Evolutionary conservation across 1,284 basidiomycete species (phyloP).

Genomic region (Malassezia vespertilionis): DNA sequence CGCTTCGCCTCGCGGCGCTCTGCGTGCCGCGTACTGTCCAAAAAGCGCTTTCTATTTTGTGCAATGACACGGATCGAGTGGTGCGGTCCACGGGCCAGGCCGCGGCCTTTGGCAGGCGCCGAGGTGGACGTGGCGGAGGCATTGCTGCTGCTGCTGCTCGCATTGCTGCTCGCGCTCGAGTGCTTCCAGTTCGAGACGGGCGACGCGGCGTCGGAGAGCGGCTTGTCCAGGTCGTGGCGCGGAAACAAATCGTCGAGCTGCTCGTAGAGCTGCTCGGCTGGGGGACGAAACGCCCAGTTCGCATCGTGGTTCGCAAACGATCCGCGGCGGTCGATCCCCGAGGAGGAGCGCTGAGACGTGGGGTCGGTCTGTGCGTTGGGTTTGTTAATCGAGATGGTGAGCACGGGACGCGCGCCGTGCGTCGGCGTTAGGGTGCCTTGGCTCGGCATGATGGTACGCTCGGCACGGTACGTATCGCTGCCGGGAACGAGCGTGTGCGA

Average conservation of each 20-base stretch:
- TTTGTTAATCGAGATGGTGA: constrained; percentile 27
- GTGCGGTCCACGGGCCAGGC: constrained; percentile 51
- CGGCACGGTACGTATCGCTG: constrained; percentile 1
- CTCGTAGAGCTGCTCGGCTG: constrained; percentile 85
- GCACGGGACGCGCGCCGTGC: constrained; percentile 27
- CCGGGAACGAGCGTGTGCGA: constrained; percentile 8
- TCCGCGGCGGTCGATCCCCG: constrained; percentile 22
- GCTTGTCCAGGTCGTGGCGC: constrained; percentile 87
- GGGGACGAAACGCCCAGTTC: constrained; percentile 61
- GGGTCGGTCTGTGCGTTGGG: not conserved
- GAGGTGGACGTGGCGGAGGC: constrained; percentile 7
- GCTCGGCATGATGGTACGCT: not conserved
- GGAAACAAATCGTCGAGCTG: constrained; percentile 91
- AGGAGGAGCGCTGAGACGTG: not conserved
- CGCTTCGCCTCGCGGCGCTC: constrained; percentile 49
- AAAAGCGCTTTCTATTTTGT: constrained; percentile 51
- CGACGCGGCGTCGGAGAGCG: constrained; percentile 69
- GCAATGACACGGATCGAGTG: constrained; percentile 89
- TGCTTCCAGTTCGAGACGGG: constrained; percentile 47
- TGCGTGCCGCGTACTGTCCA: constrained; percentile 29
- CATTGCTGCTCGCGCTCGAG: not conserved
- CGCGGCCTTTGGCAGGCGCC: constrained; percentile 1
- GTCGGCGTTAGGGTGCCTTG: not conserved
- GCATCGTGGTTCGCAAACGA: constrained; percentile 32
- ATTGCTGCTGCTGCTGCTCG: not conserved